Percentiles rank a stretch among this genome's conserved stretches.
phyloP scores from a whole-genome alignment of 2,329 filamentous ascomycete species.

The Clonostachys sp. region DNA sequence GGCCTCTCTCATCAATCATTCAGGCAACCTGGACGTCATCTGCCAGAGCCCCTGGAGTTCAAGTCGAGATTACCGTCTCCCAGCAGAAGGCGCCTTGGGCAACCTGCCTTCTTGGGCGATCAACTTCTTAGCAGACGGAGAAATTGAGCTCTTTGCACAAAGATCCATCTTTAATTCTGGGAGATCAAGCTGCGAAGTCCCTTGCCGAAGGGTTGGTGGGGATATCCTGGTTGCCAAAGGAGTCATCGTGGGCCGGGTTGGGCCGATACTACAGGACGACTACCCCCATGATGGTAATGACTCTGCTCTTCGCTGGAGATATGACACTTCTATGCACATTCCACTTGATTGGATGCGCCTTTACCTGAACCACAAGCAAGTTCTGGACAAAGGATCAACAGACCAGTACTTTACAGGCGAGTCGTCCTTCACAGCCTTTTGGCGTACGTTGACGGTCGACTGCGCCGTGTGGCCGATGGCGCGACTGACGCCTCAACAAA shows the following conservation, averaged over 20 bases:
- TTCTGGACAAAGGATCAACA: neutral
- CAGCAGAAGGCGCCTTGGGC: too few relatives aligned
- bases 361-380: neutral
- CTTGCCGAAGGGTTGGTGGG: neutral
- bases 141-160: constrained; percentile 1
- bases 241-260: neutral
- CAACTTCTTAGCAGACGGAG: neutral
- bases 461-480: neutral
- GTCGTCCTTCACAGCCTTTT: neutral
- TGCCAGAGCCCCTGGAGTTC: constrained; percentile 2
- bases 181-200: neutral
- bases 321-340: too few relatives aligned
- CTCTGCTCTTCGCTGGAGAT: too few relatives aligned
- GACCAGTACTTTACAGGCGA: neutral
- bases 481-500: neutral
- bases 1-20: neutral
- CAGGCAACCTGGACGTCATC: constrained; percentile 1
- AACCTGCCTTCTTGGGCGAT: neutral
- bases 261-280: neutral
- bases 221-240: neutral
- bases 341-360: neutral
- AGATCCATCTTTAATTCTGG: constrained; percentile 2
- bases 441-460: neutral
- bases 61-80: too few relatives aligned
- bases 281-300: neutral